Percentiles rank a stretch among this genome's conserved stretches.
These are phyloP conservation scores for Arthroderma sp. DNA, from an alignment of 2,329 filamentous ascomycete species.

Conservation along the genomic window DNA sequence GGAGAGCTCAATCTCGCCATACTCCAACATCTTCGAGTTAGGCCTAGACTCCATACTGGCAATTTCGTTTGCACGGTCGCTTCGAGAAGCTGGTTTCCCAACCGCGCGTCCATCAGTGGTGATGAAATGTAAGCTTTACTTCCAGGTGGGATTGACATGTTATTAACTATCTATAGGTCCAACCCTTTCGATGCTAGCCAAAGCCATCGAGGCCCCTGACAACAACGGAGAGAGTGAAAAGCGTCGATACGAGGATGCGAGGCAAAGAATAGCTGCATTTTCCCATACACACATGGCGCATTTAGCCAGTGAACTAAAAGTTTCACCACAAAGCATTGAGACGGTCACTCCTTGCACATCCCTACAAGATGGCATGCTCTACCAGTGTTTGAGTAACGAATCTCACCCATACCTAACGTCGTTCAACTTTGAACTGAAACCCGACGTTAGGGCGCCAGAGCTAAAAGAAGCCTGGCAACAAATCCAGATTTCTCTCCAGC, in stretches of 20 bases:
- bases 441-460: slow-evolving; percentile 33
- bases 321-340: slow-evolving; percentile 49
- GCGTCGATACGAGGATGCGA: slow-evolving; percentile 36
- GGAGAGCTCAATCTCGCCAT: slow-evolving; percentile 36
- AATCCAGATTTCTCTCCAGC: slow-evolving; percentile 43
- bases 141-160: slow-evolving; percentile 36
- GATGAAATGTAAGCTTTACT: slow-evolving; percentile 43
- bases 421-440: slow-evolving; percentile 50
- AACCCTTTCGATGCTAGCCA: slow-evolving; percentile 31
- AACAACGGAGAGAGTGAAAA: slow-evolving; percentile 8
- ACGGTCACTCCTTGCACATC: slow-evolving; percentile 71
- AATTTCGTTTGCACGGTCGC: slow-evolving; percentile 52
- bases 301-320: slow-evolving; percentile 42
- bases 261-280: slow-evolving; percentile 52
- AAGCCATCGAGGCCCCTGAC: slow-evolving; percentile 15
- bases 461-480: slow-evolving; percentile 49
- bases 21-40: slow-evolving; percentile 67
- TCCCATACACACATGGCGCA: slow-evolving; percentile 47
- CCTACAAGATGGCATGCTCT: slow-evolving; percentile 76
- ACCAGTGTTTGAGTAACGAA: slow-evolving; percentile 49
- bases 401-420: slow-evolving; percentile 61
- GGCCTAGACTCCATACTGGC: slow-evolving; percentile 82
- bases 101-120: slow-evolving; percentile 53
- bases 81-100: slow-evolving; percentile 52
- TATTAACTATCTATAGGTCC: slow-evolving; percentile 19